Evolutionary conservation across 805 yeast species (phyloP), one percentile per base, ranked within the genome.

Genomic region (Metschnikowia dekortorum): DNA sequence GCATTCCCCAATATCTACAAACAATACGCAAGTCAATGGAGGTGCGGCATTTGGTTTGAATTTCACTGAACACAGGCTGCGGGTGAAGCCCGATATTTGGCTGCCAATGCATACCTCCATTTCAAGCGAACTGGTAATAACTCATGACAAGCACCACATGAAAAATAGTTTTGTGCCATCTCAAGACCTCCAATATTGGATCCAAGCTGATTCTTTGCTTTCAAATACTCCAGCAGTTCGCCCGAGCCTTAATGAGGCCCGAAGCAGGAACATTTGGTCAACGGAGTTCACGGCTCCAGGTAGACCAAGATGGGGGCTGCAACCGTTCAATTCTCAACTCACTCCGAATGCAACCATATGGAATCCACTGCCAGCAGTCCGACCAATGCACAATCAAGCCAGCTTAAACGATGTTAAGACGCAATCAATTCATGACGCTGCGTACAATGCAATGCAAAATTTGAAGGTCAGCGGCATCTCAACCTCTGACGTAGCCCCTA

Each of bases 381-480:
- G 30, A 30, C 38, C 36, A 28, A 11, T 28, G 4, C 36, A 28
- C 16, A 28, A 9, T 36, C 46, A n/a, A 29, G 33, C 14, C 22
- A 14, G 40, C 29, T 16, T 14, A 4, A 37, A 28, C n/a, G 47
- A 48, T 29, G 16, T 29, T 10, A 30, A 8, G 10, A 6, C n/a
- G 29, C 47, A 43, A 30, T 13, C 44, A n/a, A 65, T 79, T 45
- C 80, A 74, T 50, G 45, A 67, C 3, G 76, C 78, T 16, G 71
- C 79, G 1, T 61, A 63, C 43, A 68, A 70, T 44, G 76, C 79
- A 3, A 69, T 70, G 43, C 68, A 65, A 38, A 57, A 65, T 33
- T 51, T 77, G 29, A 70, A 69, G 26, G 64, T 52, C 26, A 61
- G 68, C 5, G 69, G 71, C 46, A 73, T 72, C 50, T 57, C 71